Base-by-base conservation (phyloP, 2,329 filamentous ascomycete species). In the Didymellaceae sp. region DNA sequence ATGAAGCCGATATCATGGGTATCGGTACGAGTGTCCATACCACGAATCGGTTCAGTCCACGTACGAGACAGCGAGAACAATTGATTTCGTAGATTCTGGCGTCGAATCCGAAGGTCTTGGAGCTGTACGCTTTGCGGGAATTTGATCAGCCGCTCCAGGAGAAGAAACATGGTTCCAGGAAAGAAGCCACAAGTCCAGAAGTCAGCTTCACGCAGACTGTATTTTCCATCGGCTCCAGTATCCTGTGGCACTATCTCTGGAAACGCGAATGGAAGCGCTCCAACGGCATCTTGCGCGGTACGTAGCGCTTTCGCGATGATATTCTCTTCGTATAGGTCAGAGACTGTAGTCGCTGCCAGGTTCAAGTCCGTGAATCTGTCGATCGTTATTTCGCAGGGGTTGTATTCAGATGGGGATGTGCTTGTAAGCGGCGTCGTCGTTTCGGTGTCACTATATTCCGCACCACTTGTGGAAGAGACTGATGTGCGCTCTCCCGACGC, bases 111-210 rank as follows among this genome's bases (percentile, higher is more conserved):
- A 11, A 46, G 17, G 30, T 20, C 21, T 7, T 54, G 16, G 10
- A 61, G 24, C 16, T 52, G 18, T 18, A 63, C 8, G 31, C 44
- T 56, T 20, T 55, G 52, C 10, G 61, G 45, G 34, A 68, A 68
- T 31, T 62, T 68, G 28, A 69, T 57, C 33, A 65, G 39, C 9
- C 74, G 49, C 47, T 76, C 68, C 5, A 78, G 62, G 0, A 80
- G 64, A 1, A 74, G 62, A 45, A 78, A 78, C 2, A 80, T 53
- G 3, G 67, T 71, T 0, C 78, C 78, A 0, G 77, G 77, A 45
- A 80, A 80, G 67, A 80, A 80, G 0, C 78, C 77, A 2, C 73
- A 77, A 0, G 77, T 80, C 78, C 78, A 80, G 47, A 79, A 79
- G 8, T 74, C 68, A 0, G 72, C 61, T 21, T 71, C 65, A 10